Base-by-base conservation (phyloP, 1,284 basidiomycete genomes). In the Austroboletus niveus region DNA sequence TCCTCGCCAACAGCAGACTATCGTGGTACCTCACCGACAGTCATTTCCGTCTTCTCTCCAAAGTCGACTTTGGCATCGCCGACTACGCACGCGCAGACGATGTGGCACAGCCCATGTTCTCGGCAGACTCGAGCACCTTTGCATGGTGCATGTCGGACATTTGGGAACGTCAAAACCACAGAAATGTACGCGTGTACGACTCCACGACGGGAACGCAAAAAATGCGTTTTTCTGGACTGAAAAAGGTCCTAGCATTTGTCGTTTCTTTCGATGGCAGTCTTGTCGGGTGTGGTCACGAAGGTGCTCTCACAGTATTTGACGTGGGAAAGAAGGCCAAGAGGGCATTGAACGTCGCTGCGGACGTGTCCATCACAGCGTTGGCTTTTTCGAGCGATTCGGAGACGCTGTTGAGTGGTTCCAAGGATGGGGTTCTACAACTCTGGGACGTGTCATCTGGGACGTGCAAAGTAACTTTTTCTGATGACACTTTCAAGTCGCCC, bases 261-360 rank as follows among this genome's bases (percentile, higher is more conserved):
- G 20, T 46, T 5, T 56, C 57, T 8, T 35, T 36, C 0, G 41
- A 49, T 17, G 53, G 57, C 3, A 44, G 42, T 24, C 36, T 44
- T 3, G 38, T 59, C 17, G 53, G 40, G 7, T 59, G 57, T 45
- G 57, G 57, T 20, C 49, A 57, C 20, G 57, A 58, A 31, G 54
- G 54, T 22, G 49, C 34, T 4, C 27, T 58, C 27, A 47, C 55
- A 3, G 29, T 59, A 10, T 58, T 53, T 14, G 57, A 59, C 9
- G 49, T 59, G 8, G 40, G 36, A 7, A 45, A n/a, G 17, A 27
- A 44, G 22, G 24, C 14, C 9, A 59, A 55, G 44, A 49, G 29
- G 45, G 17, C 22, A 30, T 34, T 56, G 40, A 20, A 29, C 2
- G 51, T 54, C n/a, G 41, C 22, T 9, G 17, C n/a, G 8, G 44